Evolutionary conservation across 108 stramenopile genomes (phyloP).

Genomic region (Cyclotella cryptica): DNA sequence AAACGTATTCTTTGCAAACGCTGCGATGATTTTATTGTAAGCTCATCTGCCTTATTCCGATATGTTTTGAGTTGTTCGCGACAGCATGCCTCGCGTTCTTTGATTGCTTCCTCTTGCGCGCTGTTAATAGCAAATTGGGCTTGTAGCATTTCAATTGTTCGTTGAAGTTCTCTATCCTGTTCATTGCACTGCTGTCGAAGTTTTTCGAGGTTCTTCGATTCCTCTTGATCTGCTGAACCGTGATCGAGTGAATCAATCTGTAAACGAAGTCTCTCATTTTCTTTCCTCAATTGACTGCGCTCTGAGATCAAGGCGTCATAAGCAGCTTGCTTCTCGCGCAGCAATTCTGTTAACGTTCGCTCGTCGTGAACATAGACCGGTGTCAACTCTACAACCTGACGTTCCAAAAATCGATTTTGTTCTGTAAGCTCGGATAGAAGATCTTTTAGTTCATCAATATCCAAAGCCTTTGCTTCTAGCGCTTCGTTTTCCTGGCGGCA

Average conservation of each 20-base stretch:
- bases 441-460: slow-evolving; percentile 32
- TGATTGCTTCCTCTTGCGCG: slow-evolving; percentile 1
- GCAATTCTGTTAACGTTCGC: background rate
- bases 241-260: background rate
- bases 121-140: slow-evolving; percentile 24
- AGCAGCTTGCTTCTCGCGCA: slow-evolving; percentile 8
- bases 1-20: slow-evolving; percentile 36
- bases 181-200: background rate
- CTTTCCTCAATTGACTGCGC: background rate
- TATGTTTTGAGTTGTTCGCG: background rate
- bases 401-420: slow-evolving; percentile 47
- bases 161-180: slow-evolving; percentile 2
- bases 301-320: background rate
- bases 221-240: background rate
- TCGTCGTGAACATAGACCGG: background rate
- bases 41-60: slow-evolving; percentile 14
- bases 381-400: slow-evolving; percentile 22
- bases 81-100: background rate
- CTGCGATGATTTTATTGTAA: slow-evolving; percentile 13
- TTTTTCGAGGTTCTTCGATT: background rate
- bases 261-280: background rate
- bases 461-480: slow-evolving; percentile 1
- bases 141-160: slow-evolving; percentile 21
- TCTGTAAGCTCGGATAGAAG: slow-evolving; percentile 24
- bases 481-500: slow-evolving; percentile 22